Base-by-base conservation (phyloP, 257 asterid genomes). In the Lycium ferocissimum region DNA sequence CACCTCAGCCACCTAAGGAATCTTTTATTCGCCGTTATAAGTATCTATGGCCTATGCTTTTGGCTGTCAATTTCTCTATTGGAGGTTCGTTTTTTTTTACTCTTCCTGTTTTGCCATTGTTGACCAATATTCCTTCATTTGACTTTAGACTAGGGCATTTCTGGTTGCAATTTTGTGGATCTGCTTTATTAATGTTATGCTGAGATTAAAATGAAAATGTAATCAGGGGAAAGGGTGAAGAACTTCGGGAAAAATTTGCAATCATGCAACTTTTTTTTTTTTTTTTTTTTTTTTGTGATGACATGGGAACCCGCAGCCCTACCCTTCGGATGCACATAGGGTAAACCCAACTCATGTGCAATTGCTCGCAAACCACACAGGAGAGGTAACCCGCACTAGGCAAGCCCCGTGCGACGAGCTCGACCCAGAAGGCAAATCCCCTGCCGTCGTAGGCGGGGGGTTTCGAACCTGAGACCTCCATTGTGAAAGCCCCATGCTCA, bases 21-120 rank as follows among this genome's bases (percentile, higher is more conserved):
- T 89, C 98, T 3, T 86, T 94, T 54, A 47, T 83, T n/a, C 94
- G 97, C 43, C 97, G 98, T 56, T 93, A 91, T 83, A 94, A 86
- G 92, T 93, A 90, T 86, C 70, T 93, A 43, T 90, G 92, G 94
- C 95, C 98, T 76, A 89, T 94, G 85, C 93, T 94, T 54, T 82
- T 96, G 94, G 95, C 89, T 56, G 94, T 92, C 89, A 94, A 95
- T 88, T 89, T 96, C 89, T 37, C 93, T 45, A 88, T 91, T 57
- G 98, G 99, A 94, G 98, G 99, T 96, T 26, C 47, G 35, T 38
- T 54, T 35, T 40, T 54, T 35, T 40, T 65, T 12, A 18, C 15
- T 22, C n/a, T 18, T 17, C 26, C 33, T 59, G 49, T 43, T 63
- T 15, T 35, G 13, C 20, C 73, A 47, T 9, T 5, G 33, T 49